Percentiles rank a stretch among this genome's conserved stretches.
These are phyloP conservation scores for Diaporthe helianthi DNA, from an alignment of 2,329 filamentous ascomycete species.

Conservation along the genomic window DNA sequence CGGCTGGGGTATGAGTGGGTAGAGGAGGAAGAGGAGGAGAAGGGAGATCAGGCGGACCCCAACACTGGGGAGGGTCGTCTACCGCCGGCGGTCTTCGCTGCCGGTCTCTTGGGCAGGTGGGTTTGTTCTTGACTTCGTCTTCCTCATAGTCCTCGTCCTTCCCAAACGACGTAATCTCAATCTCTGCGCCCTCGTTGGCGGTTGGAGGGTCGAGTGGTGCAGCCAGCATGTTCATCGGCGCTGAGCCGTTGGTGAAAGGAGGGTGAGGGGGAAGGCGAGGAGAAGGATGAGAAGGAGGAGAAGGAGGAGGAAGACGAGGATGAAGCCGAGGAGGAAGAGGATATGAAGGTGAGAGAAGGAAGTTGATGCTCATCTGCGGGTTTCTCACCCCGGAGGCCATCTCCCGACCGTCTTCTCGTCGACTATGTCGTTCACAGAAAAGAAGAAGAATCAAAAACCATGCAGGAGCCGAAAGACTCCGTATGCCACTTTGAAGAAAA, in stretches of 20 bases:
- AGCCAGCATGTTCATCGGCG: slow-evolving; percentile 6
- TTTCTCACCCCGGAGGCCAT: slow-evolving; percentile 8
- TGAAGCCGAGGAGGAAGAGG: neutral
- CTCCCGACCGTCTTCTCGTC: neutral
- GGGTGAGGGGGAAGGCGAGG: slow-evolving; percentile 15
- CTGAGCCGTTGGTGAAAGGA: slow-evolving; percentile 27
- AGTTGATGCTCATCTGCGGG: slow-evolving; percentile 8
- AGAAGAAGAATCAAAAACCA: too few species aligned
- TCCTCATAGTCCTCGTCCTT: neutral
- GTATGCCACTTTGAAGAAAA: neutral
- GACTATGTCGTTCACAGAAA: neutral
- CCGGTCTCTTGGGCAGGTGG: too few species aligned
- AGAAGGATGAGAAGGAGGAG: neutral
- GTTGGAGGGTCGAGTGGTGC: slow-evolving; percentile 7
- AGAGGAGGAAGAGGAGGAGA: neutral
- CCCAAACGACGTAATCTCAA: neutral
- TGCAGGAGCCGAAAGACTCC: neutral
- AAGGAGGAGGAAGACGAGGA: neutral
- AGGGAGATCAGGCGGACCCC: neutral
- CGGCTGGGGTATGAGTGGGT: slow-evolving; percentile 1
- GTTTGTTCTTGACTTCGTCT: neutral
- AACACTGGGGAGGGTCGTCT: neutral
- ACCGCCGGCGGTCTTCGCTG: neutral
- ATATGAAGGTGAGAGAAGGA: neutral
- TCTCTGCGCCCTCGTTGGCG: neutral